Evolutionary conservation across 2,329 filamentous ascomycete genomes (phyloP), one percentile per base, ranked within the genome.

Genomic region (Pseudogymnoascus sp.): DNA sequence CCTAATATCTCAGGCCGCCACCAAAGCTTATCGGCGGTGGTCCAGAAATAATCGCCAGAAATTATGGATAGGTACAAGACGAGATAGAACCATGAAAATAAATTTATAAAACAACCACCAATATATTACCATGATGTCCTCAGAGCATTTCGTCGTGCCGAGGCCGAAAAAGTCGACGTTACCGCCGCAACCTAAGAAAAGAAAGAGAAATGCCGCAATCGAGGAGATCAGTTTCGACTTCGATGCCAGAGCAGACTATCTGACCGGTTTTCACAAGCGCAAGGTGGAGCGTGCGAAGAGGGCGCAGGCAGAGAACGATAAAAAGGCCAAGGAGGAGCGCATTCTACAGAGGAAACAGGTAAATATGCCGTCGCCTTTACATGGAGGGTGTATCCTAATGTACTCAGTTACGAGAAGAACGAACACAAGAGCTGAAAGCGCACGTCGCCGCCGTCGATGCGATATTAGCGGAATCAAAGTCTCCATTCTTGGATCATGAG

Each of bases 251-350:
- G 80, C 89, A 67, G 92, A 97, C 72, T 99, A 90, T 73, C 82
- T 99, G 64, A 97, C 92, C 0, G 95, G 95, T 2, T 99, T 99
- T 77, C 93, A 93, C 80, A 99, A 97, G 82, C 88, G 95, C 75
- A 97, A 97, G 76, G 78, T 90, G 62, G 89, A 91, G 74, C 84
- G 95, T 38, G 86, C 88, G 68, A 96, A 96, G 78, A 81, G 88
- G 75, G 93, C 93, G 1, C 89, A 95, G 72, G 91, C 95, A 68
- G 82, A 89, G 69, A 90, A 91, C 3, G 87, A 85, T 53, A 88
- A 91, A 75, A 87, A 84, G 73, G 91, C 88, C 59, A 86, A 88
- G 60, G 84, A 92, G 71, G 93, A 96, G 74, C 90, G 83, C 72
- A 83, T 93, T 63, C 79, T 83, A 64, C 79, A 88, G 63, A 82